A percentile compares a stretch with the other conserved stretches of the same genome.
Conservation (phyloP, 2,329 filamentous ascomycete genomes). For the Cadophora malorum region DNA sequence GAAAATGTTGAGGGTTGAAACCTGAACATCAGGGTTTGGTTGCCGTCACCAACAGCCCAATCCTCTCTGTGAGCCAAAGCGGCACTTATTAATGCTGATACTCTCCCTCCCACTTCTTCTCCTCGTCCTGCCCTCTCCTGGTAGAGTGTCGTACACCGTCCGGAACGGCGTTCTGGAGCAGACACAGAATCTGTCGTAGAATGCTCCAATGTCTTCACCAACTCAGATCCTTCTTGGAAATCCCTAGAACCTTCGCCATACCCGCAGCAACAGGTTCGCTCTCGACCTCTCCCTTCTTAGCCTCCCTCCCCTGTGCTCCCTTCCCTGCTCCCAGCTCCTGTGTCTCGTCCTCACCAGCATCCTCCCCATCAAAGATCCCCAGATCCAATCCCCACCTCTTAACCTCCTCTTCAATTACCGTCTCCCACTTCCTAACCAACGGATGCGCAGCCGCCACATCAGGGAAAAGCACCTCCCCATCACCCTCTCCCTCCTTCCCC, state of each 20-base stretch:
- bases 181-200: background rate
- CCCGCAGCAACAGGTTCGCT: slow-evolving; percentile 23
- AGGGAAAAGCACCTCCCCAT: slow-evolving; percentile 57
- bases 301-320: slow-evolving; percentile 23
- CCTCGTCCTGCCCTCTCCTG: background rate
- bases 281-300: slow-evolving; percentile 21
- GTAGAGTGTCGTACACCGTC: background rate
- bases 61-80: background rate
- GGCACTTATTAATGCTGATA: background rate
- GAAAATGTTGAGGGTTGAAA: background rate
- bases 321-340: slow-evolving; percentile 5
- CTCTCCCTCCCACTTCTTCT: background rate
- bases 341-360: slow-evolving; percentile 8
- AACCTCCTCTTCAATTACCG: slow-evolving; percentile 51
- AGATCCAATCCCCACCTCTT: slow-evolving; percentile 49
- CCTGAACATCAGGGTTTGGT: background rate
- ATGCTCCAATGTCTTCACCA: slow-evolving; percentile 36
- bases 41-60: background rate
- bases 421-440: slow-evolving; percentile 66
- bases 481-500: slow-evolving; percentile 47
- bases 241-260: slow-evolving; percentile 26
- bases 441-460: slow-evolving; percentile 74
- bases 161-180: background rate
- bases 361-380: slow-evolving; percentile 38
- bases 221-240: slow-evolving; percentile 36